Evolutionary conservation across 2,329 filamentous ascomycete species (phyloP), one percentile per base, ranked within the genome.

Genomic region (Fusarium sp.): DNA sequence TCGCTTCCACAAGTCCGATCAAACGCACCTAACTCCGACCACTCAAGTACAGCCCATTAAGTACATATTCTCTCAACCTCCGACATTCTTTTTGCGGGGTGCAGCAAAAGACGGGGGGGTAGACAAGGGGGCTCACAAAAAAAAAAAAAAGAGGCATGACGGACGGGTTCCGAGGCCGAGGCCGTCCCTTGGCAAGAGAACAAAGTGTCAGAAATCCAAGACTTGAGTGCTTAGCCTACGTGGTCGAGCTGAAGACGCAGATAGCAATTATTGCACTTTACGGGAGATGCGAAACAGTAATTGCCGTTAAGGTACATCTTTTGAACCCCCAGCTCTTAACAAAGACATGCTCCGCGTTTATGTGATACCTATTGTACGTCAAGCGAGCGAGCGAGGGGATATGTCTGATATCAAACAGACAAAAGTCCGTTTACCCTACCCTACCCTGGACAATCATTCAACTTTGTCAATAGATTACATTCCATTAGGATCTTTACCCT

Each of bases 1-100:
- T 2, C 41, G 4, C 10, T 27, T 35, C 8, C 8, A n/a, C 11
- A 14, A 3, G 15, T 14, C 37, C 23, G 21, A 33, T 21, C 31
- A 19, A 19, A 37, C 21, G 4, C 8, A 33, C 32, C 31, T 13
- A 23, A 42, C 17, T 17, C 13, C 9, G 4, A 11, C 31, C 19
- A 36, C 14, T 13, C 41, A 53, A 19, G 19, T 19, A 19, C 19
- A 17, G n/a, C n/a, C n/a, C n/a, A n/a, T n/a, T n/a, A n/a, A n/a
- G 42, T 37, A 59, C 27, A 38, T 49, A 21, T 41, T 39, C 35
- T 21, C 15, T 36, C 15, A 27, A n/a, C 6, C 21, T 43, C 14
- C 8, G 19, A 15, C 15, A 53, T n/a, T 19, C 46, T 43, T 25
- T 58, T 53, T 56, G 56, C n/a, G 55, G 57, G 57, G 57, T 61